Conservation (phyloP, 805 yeast species). For the Wickerhamiella kurtzmanii region DNA sequence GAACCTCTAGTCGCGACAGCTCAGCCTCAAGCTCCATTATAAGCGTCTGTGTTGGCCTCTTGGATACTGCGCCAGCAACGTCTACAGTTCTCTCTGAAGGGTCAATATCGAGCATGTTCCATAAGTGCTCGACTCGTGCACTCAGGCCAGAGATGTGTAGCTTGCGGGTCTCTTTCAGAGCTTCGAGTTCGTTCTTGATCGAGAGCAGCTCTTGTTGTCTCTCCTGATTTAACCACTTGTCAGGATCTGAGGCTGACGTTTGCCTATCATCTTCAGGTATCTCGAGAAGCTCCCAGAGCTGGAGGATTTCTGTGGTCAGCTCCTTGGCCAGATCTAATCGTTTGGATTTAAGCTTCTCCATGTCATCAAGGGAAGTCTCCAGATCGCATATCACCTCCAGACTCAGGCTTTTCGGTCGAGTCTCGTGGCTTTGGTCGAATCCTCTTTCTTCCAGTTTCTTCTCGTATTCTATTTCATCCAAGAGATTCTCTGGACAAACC, state of each 20-base stretch:
- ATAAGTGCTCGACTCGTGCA: conserved; percentile 1
- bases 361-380: not conserved
- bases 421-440: not conserved
- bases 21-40: not conserved
- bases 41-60: not conserved
- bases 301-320: not conserved
- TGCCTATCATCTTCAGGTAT: not conserved
- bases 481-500: not conserved
- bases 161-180: not conserved
- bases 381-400: not conserved
- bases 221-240: no score
- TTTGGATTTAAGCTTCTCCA: not conserved
- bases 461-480: not conserved
- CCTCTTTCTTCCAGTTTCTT: not conserved
- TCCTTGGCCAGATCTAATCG: not conserved
- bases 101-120: conserved; percentile 7
- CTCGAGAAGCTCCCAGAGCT: not conserved
- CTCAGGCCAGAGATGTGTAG: not conserved
- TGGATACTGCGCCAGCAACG: not conserved
- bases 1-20: conserved; percentile 1
- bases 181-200: conserved; percentile 2
- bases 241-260: not conserved
- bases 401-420: not conserved
- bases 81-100: not conserved
- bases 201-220: conserved; percentile 1